Base-by-base conservation (phyloP, 495 filamentous ascomycete genomes). In the Tuber calosporum region DNA sequence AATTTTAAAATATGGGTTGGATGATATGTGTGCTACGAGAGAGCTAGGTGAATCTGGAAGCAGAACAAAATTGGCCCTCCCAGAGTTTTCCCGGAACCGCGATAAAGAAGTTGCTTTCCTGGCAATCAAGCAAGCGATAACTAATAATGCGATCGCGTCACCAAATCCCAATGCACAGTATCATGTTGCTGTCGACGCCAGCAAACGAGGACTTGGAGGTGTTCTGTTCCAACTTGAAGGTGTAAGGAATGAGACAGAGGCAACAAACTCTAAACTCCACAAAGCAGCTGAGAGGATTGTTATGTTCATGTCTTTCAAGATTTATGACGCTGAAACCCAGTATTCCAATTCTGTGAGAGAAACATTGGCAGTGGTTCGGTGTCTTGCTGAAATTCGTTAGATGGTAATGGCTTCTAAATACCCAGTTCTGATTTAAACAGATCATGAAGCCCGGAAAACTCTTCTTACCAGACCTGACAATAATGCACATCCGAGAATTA, bases 211-310 rank as follows among this genome's bases (percentile, higher is more conserved):
- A 37, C 0, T 3, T 9, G 72, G 42, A 0, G 67, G 19, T 30
- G 72, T 74, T 13, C 36, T 70, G 0, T 70, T 74, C 20, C 40
- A 74, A 4, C 6, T 74, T 2, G 45, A 53, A 26, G 45, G 45
- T n/a, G 9, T 53, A 0, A 22, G 26, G 0, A 2, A 20, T 0
- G 6, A 22, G 9, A 26, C 30, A 22, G 34, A 40, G 7, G 30
- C 6, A 19, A 15, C 22, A 1, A 26, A 37, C 0, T n/a, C n/a
- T n/a, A n/a, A 13, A 22, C 0, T 11, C 0, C 37, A 48, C 17
- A 0, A 22, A 36, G 3, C 0, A 11, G 39, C 15, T 17, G 42
- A 70, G 19, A 0, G 30, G 0, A 37, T 74, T 7, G 42, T 74
- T 22, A 1, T 45, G 6, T 73, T 41, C 38, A 68, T 75, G 37